Evolutionary conservation across 2,329 filamentous ascomycete species (phyloP).

Genomic region (Tolypocladium amazonense): DNA sequence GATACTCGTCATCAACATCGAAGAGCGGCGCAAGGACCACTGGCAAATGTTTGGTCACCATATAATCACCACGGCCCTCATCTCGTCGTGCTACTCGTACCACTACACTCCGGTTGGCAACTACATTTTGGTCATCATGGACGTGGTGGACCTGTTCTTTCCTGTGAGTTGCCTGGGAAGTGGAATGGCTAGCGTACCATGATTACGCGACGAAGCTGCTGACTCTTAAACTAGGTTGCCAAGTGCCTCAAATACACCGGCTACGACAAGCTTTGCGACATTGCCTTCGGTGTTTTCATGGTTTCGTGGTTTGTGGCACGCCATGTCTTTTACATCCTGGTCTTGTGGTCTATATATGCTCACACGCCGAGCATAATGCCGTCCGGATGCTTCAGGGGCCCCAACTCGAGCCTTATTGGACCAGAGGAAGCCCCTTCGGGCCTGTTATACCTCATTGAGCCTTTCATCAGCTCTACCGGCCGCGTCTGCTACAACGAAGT

Average conservation of each 20-base stretch:
- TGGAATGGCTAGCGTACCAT: background rate
- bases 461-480: conserved; percentile 61
- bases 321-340: conserved; percentile 67
- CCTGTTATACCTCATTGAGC: conserved; percentile 57
- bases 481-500: conserved; percentile 68
- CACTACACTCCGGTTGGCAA: conserved; percentile 81
- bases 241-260: conserved; percentile 91
- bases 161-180: conserved; percentile 48
- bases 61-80: conserved; percentile 73
- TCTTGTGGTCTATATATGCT: conserved; percentile 73
- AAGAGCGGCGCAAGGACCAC: conserved; percentile 89
- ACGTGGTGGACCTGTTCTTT: conserved; percentile 80
- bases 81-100: conserved; percentile 76
- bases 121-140: conserved; percentile 84
- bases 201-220: background rate
- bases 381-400: conserved; percentile 61
- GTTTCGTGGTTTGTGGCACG: conserved; percentile 73
- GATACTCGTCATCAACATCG: conserved; percentile 87
- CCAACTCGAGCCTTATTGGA: conserved; percentile 41
- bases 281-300: conserved; percentile 78
- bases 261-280: conserved; percentile 65
- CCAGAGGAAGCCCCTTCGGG: conserved; percentile 40
- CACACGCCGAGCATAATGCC: conserved; percentile 53
- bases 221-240: conserved; percentile 48
- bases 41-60: conserved; percentile 95